Evolutionary conservation across 371 early-diverging fungal genomes (phyloP).

Genomic region (Apophysomyces variabilis): DNA sequence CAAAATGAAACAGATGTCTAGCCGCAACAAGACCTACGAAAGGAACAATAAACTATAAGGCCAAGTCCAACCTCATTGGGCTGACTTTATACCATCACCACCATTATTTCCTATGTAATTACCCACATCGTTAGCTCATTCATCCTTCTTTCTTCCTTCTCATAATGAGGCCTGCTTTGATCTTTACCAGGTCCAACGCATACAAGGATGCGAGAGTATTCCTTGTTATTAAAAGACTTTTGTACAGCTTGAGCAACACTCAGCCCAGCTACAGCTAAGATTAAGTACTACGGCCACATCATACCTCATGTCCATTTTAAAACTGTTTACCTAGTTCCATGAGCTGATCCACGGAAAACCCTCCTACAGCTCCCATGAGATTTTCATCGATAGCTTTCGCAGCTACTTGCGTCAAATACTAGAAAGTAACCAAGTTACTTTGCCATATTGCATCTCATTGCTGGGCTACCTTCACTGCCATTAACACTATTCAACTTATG

Average conservation of each 20-base stretch:
- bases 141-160: not conserved
- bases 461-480: slow-evolving; percentile 2
- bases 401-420: slow-evolving; percentile 78
- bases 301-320: slow-evolving; percentile 4
- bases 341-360: slow-evolving; percentile 87
- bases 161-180: not conserved
- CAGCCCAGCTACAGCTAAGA: slow-evolving; percentile 71
- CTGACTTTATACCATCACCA: slow-evolving; percentile 77
- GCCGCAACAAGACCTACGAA: slow-evolving; percentile 84
- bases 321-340: slow-evolving; percentile 72
- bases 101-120: slow-evolving; percentile 80
- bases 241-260: slow-evolving; percentile 89
- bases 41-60: too few relatives aligned
- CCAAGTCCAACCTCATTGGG: not conserved
- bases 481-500: not conserved
- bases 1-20: slow-evolving; percentile 87
- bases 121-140: slow-evolving; percentile 16
- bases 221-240: slow-evolving; percentile 61
- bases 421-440: not conserved
- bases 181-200: slow-evolving; percentile 79
- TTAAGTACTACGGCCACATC: not conserved
- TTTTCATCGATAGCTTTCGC: slow-evolving; percentile 84
- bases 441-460: not conserved
- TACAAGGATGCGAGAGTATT: slow-evolving; percentile 64
- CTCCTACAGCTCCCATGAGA: slow-evolving; percentile 82